phyloP scores from a whole-genome alignment of 352 stramenopile genomes.

The Pythium vanterpoolii region DNA sequence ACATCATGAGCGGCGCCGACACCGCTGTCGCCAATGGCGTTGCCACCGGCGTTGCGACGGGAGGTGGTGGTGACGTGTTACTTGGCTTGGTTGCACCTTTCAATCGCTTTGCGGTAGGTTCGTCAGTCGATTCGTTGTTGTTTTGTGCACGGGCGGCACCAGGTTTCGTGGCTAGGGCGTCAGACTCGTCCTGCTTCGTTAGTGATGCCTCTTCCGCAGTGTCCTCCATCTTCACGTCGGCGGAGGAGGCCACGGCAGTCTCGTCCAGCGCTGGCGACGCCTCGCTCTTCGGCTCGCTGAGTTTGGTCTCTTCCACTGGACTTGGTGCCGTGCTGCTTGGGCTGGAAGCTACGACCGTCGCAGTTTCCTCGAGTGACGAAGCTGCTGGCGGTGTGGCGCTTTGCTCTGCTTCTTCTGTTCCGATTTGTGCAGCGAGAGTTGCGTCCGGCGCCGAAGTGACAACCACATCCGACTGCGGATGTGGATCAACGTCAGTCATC shows the following conservation, averaged over 20 bases:
- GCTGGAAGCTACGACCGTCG: neutral
- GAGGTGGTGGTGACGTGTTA: neutral
- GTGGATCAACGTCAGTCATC: constrained; percentile 1
- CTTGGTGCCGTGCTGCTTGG: neutral
- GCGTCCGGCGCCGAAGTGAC: neutral
- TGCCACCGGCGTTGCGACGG: neutral
- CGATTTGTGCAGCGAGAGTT: constrained; percentile 2
- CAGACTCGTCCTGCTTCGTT: neutral
- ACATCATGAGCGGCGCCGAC: constrained; percentile 57
- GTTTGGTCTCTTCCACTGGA: neutral
- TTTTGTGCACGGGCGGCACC: neutral
- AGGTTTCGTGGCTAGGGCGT: neutral
- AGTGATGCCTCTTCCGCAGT: neutral
- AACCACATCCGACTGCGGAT: neutral
- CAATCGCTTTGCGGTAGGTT: constrained; percentile 36
- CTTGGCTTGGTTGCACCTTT: constrained; percentile 29
- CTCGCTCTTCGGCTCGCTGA: neutral
- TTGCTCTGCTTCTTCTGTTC: neutral
- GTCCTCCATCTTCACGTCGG: constrained; percentile 9
- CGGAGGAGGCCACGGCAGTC: neutral
- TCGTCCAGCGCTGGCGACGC: neutral
- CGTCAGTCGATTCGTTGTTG: neutral
- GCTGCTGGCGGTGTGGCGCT: neutral
- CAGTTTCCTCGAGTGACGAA: neutral
- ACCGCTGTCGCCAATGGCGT: neutral